Conservation (phyloP, 2,329 filamentous ascomycete species). For the Byssoonygena ceratinophila region DNA sequence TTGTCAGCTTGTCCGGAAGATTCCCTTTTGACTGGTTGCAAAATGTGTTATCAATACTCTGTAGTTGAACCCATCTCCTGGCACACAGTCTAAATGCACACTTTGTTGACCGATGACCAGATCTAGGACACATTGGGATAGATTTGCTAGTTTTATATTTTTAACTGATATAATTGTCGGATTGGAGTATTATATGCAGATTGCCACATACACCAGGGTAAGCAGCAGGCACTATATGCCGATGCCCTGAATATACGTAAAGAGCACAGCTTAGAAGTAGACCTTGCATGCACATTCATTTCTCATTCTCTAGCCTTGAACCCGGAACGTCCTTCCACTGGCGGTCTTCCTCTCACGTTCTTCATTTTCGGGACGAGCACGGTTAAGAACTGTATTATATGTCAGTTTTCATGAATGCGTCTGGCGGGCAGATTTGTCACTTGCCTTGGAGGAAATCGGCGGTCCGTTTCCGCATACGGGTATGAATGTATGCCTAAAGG, state of each 20-base stretch:
- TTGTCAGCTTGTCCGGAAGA: background rate
- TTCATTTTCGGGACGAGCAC: constrained; percentile 88
- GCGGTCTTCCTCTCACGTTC: constrained; percentile 98
- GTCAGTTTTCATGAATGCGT: constrained; percentile 29
- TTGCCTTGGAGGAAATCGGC: constrained; percentile 95
- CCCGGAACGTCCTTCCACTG: constrained; percentile 81
- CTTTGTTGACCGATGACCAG: too few species aligned
- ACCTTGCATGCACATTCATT: background rate
- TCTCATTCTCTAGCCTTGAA: constrained; percentile 40
- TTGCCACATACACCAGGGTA: background rate
- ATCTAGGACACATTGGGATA: too few species aligned
- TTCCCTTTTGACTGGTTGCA: background rate
- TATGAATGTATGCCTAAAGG: constrained; percentile 81
- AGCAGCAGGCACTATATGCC: background rate
- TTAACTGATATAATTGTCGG: background rate
- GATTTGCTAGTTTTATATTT: background rate
- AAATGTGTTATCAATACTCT: background rate
- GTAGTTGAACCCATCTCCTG: too few species aligned
- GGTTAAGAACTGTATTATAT: constrained; percentile 62
- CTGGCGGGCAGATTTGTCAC: constrained; percentile 17
- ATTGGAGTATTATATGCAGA: background rate
- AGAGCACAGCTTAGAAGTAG: background rate
- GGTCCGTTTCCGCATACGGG: constrained; percentile 91
- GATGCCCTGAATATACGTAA: background rate
- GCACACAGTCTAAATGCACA: too few species aligned